These are phyloP conservation scores for sweet orange (Citrus sinensis) DNA, from an alignment of 345 rosid genomes.

Conservation along the genomic window DNA sequence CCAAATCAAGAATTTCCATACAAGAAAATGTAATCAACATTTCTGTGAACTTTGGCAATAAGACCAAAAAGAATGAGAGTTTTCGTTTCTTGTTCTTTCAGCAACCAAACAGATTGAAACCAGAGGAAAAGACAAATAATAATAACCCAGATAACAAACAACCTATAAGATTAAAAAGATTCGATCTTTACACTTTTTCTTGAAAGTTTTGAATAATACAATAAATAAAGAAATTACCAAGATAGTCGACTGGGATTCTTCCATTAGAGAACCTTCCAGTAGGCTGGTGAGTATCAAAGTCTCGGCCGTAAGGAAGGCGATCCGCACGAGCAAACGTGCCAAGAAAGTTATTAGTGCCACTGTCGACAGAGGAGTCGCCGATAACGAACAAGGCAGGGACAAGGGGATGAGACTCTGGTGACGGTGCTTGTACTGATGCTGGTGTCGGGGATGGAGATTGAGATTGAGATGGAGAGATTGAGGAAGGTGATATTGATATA, in stretches of 20 bases:
- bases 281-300: constrained; percentile 76
- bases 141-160: neutral
- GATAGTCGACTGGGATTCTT: constrained; percentile 85
- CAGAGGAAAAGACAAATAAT: neutral
- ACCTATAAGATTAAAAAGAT: neutral
- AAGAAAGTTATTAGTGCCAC: constrained; percentile 78
- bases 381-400: constrained; percentile 73
- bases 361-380: constrained; percentile 87
- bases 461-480: neutral
- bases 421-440: neutral
- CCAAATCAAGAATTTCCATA: neutral
- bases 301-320: constrained; percentile 89
- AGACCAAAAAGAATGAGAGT: neutral
- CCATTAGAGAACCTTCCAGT: constrained; percentile 95
- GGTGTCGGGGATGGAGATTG: constrained; percentile 11
- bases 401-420: constrained; percentile 31
- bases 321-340: constrained; percentile 94
- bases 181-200: neutral
- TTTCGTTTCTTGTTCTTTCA: neutral
- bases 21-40: neutral
- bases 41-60: neutral
- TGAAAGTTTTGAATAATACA: neutral
- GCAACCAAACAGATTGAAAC: neutral
- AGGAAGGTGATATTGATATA: constrained; percentile 3
- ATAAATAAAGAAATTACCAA: constrained; percentile 39